phyloP scores from a whole-genome alignment of 306 rosid genomes.

The Senna siamea region DNA sequence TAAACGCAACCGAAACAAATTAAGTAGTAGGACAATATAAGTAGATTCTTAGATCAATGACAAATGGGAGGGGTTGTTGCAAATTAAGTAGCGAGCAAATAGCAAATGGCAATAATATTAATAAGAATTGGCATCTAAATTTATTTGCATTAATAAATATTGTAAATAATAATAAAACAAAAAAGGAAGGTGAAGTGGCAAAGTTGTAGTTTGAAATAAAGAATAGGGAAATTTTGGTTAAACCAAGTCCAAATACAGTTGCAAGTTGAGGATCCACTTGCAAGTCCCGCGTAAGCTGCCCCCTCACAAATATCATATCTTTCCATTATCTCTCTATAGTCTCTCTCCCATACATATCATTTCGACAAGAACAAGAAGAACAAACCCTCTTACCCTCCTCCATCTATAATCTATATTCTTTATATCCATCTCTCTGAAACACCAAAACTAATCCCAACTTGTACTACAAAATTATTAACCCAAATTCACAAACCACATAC shows the following conservation, averaged over 20 bases:
- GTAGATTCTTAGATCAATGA: not conserved
- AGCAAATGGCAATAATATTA: no score
- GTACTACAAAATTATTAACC: conserved; percentile 47
- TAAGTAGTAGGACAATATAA: not conserved
- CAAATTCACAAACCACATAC: no score
- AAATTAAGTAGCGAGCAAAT: conserved; percentile 4
- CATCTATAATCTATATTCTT: not conserved
- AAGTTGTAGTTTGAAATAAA: conserved; percentile 50
- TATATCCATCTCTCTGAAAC: not conserved
- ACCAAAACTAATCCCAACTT: conserved; percentile 46
- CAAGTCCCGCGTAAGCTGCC: conserved; percentile 48
- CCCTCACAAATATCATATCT: not conserved
- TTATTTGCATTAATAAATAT: no score
- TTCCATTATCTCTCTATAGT: not conserved
- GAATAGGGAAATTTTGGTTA: conserved; percentile 23
- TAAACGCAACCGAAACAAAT: not conserved
- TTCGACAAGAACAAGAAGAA: not conserved
- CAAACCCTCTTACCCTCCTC: not conserved
- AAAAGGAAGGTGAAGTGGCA: conserved; percentile 42
- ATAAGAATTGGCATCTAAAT: no score
- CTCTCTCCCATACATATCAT: not conserved
- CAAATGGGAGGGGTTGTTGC: conserved; percentile 19
- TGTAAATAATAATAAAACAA: not conserved
- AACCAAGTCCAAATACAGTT: conserved; percentile 32
- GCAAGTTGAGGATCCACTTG: conserved; percentile 64